phyloP scores from a whole-genome alignment of 352 stramenopile genomes.

The Phytopythium kandeliae region DNA sequence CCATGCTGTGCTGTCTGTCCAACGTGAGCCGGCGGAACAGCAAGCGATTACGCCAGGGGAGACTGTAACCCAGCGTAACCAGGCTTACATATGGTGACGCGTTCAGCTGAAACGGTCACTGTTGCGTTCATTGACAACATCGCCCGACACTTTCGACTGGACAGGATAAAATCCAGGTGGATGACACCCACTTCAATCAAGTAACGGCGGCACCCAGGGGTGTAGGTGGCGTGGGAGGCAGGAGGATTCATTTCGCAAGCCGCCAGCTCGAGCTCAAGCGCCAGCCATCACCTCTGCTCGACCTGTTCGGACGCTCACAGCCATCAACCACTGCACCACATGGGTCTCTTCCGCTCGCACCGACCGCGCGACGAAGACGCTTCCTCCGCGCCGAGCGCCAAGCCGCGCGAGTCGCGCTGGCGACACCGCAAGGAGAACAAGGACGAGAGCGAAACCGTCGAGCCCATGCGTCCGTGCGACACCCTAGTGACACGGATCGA shows the following conservation, averaged over 20 bases:
- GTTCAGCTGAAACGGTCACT: too few relatives aligned
- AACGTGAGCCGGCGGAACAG: too few relatives aligned
- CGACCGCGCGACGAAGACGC: constrained; percentile 7
- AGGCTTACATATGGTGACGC: too few relatives aligned
- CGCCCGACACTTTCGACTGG: too few relatives aligned
- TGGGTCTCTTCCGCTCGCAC: constrained; percentile 30
- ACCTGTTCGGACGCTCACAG: neutral
- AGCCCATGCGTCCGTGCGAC: constrained; percentile 30
- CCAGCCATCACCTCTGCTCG: neutral
- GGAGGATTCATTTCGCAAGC: constrained; percentile 15
- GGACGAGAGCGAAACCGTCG: constrained; percentile 17
- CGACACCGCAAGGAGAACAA: constrained; percentile 10
- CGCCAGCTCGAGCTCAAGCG: constrained; percentile 9
- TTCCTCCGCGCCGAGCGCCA: neutral
- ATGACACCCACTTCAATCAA: too few relatives aligned
- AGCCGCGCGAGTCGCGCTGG: constrained; percentile 15
- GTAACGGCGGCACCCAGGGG: too few relatives aligned
- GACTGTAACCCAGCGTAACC: too few relatives aligned
- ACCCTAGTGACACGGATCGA: constrained; percentile 23
- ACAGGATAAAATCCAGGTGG: too few relatives aligned
- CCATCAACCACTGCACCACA: constrained; percentile 4
- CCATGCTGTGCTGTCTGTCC: too few relatives aligned
- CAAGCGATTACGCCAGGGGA: too few relatives aligned
- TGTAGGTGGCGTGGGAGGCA: neutral
- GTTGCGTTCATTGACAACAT: too few relatives aligned